Evolutionary conservation across 164 flowering plant genomes (phyloP), one percentile per base, ranked within the genome.

Genomic region (Berberis vulgaris): DNA sequence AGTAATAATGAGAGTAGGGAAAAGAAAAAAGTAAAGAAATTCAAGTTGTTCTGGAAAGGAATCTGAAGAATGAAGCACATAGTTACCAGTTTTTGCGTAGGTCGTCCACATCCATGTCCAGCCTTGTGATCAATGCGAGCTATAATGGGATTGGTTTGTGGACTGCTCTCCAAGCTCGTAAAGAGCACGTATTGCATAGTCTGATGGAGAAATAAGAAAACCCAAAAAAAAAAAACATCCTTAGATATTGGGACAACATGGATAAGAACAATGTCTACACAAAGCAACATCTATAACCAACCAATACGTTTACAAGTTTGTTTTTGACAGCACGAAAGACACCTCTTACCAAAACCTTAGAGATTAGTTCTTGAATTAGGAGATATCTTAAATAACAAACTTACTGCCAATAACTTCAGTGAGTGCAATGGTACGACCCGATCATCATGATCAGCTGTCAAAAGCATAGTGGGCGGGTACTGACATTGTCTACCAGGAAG

Each of bases 361-460:
- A 26, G 26, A 26, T 26, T 26, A 26, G 26, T 26, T 26, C 26
- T 26, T 26, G 26, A 26, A 26, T 26, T 26, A 26, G 26, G 26
- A 26, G 26, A 26, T 26, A 26, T 26, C 26, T 10, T 52, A 11
- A 9, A 2, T 5, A 10, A 1, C 1, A 7, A 52, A 82, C 97
- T 72, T 65, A 95, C 99, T 54, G 99, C 99, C 74, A 95, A 72
- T 41, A 88, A 74, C 74, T 95, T 95, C 78, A 95, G 71, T 2
- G 99, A 80, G 77, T 95, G 99, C 42, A 95, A 67, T 54, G 99
- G 99, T 65, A 95, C 98, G 45, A 95, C 99, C 43, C 99, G 79
- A 63, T 95, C 99, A 79, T 95, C 99, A 69, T 95, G 99, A 77
- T 95, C 99, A 64, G 99, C 99, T 5, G 99, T 91, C 81, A 95